Evolutionary conservation across 495 filamentous ascomycete genomes (phyloP), one percentile per base, ranked within the genome.

Genomic region (Lasiosphaeria ovina): DNA sequence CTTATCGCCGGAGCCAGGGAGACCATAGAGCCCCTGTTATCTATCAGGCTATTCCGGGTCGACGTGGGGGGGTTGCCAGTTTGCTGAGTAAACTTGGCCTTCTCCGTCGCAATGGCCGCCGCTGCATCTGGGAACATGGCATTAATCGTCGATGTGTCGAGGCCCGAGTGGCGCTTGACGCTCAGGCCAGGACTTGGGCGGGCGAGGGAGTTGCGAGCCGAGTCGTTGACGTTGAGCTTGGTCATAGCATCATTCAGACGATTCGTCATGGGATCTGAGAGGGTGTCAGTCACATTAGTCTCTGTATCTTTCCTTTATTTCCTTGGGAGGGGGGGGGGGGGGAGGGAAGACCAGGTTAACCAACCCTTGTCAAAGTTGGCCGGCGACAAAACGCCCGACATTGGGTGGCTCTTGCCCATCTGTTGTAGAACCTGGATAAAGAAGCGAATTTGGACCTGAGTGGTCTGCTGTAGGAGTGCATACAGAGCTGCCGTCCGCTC

Each of bases 91-190:
- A 96, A 97, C 75, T 97, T 92, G 54, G 92, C 93, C 79, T 97
- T 96, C 77, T 98, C 93, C 54, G 92, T 94, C 35, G 92, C 92
- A 74, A 98, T 97, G 12, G 95, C 95, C 12, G 93, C 95, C 3
- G 94, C 95, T 31, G 94, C 94, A 79, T 98, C 94, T 5, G 94
- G 94, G 72, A 98, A 98, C 94, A 98, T 98, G 64, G 91, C 91
- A 76, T 96, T 93, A 71, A 97, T 96, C n/a, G 90, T 92, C 38
- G 85, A 87, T n/a, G 91, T 78, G 69, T 98, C 94, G 44, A 98
- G 85, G 14, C 86, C 92, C 35, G 94, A 97, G 72, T 94, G 93
- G 57, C 94, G 87, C 79, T 97, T 97, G 47, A 87, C 85, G 34
- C 91, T 90, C 54, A 89, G 85, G 11, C 76, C 76, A 14, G 78